A percentile compares a stretch with the other conserved stretches of the same genome.
Evolutionary conservation across 371 early-diverging fungal genomes (phyloP).

Genomic region (Chytridium lagenaria): DNA sequence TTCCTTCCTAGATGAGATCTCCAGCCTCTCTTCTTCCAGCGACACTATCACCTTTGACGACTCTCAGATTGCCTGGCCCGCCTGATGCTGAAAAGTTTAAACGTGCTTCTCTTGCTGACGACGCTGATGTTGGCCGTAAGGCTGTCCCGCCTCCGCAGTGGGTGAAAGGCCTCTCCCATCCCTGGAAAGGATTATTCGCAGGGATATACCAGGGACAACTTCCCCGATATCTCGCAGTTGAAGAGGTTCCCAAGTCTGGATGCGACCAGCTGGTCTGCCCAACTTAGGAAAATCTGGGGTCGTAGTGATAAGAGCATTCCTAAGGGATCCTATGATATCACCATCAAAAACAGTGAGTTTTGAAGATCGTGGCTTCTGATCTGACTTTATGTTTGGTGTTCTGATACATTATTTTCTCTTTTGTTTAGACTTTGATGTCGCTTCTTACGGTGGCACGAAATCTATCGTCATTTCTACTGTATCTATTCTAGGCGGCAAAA

Average conservation of each 20-base stretch:
- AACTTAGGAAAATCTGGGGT: constrained; percentile 95
- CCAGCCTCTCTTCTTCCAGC: neutral
- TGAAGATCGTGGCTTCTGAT: neutral
- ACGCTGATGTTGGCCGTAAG: neutral
- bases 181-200: constrained; percentile 34
- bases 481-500: constrained; percentile 92
- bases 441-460: constrained; percentile 86
- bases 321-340: constrained; percentile 46
- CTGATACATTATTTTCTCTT: neutral
- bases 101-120: neutral
- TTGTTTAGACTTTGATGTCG: constrained; percentile 75
- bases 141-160: constrained; percentile 56
- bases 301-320: constrained; percentile 57
- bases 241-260: constrained; percentile 99
- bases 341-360: constrained; percentile 4
- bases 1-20: neutral
- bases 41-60: neutral
- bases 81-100: constrained; percentile 15
- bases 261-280: constrained; percentile 95
- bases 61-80: constrained; percentile 11
- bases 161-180: constrained; percentile 43
- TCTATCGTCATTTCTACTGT: constrained; percentile 89
- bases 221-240: constrained; percentile 70
- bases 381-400: neutral
- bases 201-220: constrained; percentile 66